Evolutionary conservation across 2,329 filamentous ascomycete genomes (phyloP).

Genomic region (Trichoderma harzianum): DNA sequence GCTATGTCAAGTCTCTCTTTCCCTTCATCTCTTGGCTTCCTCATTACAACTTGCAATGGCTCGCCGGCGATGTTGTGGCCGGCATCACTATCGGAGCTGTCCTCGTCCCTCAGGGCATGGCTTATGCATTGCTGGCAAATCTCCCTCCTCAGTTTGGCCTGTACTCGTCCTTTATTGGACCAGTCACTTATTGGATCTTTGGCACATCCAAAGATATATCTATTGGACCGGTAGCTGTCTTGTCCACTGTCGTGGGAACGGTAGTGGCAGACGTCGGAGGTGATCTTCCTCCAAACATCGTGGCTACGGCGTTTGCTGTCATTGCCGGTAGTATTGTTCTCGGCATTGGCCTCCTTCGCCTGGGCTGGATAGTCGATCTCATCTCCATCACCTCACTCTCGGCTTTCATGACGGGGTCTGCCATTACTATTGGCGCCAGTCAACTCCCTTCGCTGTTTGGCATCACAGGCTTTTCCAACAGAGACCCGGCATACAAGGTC

Average conservation of each 20-base stretch:
- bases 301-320: conserved; percentile 76
- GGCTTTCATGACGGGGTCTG: conserved; percentile 96
- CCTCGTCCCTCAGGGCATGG: conserved; percentile 96
- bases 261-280: conserved; percentile 66
- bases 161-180: conserved; percentile 88
- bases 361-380: conserved; percentile 88
- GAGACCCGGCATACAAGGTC: conserved; percentile 75
- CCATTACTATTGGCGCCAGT: conserved; percentile 80
- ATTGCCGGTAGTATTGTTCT: conserved; percentile 75
- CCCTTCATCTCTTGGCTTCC: conserved; percentile 88
- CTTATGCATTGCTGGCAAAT: conserved; percentile 80
- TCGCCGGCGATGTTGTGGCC: conserved; percentile 83
- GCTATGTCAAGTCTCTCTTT: conserved; percentile 71
- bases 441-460: conserved; percentile 83
- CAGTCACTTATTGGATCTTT: conserved; percentile 94
- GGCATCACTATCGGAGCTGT: conserved; percentile 59
- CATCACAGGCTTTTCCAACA: conserved; percentile 68
- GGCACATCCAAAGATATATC: conserved; percentile 98
- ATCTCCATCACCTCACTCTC: conserved; percentile 88
- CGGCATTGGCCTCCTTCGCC: conserved; percentile 72
- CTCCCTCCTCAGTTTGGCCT: conserved; percentile 81
- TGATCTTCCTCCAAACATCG: conserved; percentile 57
- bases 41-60: conserved; percentile 86
- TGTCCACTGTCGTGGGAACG: conserved; percentile 85
- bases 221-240: conserved; percentile 92